phyloP scores from a whole-genome alignment of 2,329 filamentous ascomycete genomes.

The Fusarium sp. region DNA sequence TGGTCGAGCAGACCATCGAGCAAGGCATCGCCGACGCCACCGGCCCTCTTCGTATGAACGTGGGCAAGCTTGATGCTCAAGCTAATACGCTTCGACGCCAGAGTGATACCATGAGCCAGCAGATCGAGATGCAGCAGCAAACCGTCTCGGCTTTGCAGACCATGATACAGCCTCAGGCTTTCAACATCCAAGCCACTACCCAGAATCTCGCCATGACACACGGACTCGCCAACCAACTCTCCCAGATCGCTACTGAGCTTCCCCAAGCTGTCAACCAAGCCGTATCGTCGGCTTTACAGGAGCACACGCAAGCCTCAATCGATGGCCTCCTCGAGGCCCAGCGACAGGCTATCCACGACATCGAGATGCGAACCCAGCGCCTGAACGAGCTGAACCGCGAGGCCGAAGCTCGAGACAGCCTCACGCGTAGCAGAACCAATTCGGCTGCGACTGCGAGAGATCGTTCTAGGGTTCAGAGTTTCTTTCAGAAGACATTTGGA shows the following conservation, averaged over 20 bases:
- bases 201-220: conserved; percentile 40
- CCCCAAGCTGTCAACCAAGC: conserved; percentile 43
- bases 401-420: background rate
- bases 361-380: conserved; percentile 12
- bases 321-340: conserved; percentile 37
- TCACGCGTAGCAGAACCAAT: background rate
- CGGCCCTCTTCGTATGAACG: conserved; percentile 46
- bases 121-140: conserved; percentile 43
- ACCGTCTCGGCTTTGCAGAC: conserved; percentile 33
- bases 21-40: conserved; percentile 50
- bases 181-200: conserved; percentile 30
- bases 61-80: conserved; percentile 31
- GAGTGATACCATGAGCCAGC: conserved; percentile 41
- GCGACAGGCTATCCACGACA: conserved; percentile 34
- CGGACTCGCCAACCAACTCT: conserved; percentile 41
- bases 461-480: conserved; percentile 1
- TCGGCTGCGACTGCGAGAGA: background rate
- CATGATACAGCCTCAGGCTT: conserved; percentile 36
- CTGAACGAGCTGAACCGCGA: conserved; percentile 5
- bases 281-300: conserved; percentile 40
- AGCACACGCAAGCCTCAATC: conserved; percentile 38
- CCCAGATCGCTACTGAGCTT: conserved; percentile 42
- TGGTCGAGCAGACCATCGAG: conserved; percentile 50
- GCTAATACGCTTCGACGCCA: conserved; percentile 38
- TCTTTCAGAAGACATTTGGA: conserved; percentile 23